Evolutionary conservation across 495 filamentous ascomycete species (phyloP).

Genomic region (Bacidia gigantensis): DNA sequence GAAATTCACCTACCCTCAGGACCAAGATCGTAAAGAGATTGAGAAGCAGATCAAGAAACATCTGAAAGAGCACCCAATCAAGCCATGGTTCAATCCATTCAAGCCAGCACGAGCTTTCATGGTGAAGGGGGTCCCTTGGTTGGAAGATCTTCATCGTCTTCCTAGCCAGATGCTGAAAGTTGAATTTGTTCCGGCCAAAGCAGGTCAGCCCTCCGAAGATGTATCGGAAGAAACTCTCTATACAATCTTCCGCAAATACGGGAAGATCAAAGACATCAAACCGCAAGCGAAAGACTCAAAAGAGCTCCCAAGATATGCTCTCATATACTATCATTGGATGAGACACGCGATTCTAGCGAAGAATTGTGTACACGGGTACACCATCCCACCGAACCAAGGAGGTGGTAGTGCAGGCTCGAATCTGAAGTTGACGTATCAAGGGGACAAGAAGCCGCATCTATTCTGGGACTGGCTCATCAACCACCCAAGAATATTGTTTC

Average conservation of each 20-base stretch:
- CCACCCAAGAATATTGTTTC: constrained; percentile 82
- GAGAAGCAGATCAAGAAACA: constrained; percentile 39
- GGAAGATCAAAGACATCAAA: constrained; percentile 70
- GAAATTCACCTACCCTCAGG: constrained; percentile 56
- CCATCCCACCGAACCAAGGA: constrained; percentile 43
- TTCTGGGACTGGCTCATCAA: constrained; percentile 79
- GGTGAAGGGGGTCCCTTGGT: constrained; percentile 79
- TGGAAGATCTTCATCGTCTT: constrained; percentile 79
- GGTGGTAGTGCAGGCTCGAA: constrained; percentile 62
- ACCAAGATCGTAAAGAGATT: constrained; percentile 41
- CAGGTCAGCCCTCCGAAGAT: constrained; percentile 52
- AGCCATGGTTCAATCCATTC: constrained; percentile 82
- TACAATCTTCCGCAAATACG: constrained; percentile 76
- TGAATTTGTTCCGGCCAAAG: constrained; percentile 62
- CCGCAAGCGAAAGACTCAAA: constrained; percentile 74
- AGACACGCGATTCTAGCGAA: constrained; percentile 71
- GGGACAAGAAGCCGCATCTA: constrained; percentile 57
- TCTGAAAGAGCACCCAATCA: constrained; percentile 56
- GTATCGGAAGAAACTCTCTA: constrained; percentile 82
- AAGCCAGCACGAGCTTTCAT: constrained; percentile 50
- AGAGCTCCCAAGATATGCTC: constrained; percentile 61
- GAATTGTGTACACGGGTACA: constrained; percentile 85
- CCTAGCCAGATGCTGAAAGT: constrained; percentile 62
- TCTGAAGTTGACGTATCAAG: constrained; percentile 70
- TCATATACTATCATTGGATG: constrained; percentile 55